Conservation (phyloP, 1,284 basidiomycete genomes). For the Trametes polyzona region DNA sequence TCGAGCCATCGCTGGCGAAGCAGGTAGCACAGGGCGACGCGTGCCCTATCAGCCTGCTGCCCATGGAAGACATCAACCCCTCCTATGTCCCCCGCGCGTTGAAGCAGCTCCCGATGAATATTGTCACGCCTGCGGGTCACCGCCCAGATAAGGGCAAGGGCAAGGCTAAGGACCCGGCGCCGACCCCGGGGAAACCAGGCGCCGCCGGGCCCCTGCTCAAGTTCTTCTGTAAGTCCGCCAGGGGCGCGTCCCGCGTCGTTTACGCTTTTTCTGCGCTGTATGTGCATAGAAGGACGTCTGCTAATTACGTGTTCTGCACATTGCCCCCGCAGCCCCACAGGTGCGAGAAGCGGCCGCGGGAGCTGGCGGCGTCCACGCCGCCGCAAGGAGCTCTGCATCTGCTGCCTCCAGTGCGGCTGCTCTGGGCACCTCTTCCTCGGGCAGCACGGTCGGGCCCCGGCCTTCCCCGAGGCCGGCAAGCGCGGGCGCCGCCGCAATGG, state of each 20-base stretch:
- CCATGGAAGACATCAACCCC: slow-evolving; percentile 84
- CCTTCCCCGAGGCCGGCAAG: slow-evolving; percentile 8
- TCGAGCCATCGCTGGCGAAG: slow-evolving; percentile 62
- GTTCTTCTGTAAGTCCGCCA: slow-evolving; percentile 62
- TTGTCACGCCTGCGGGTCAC: slow-evolving; percentile 29
- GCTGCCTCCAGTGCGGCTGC: background rate
- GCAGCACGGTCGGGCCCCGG: background rate
- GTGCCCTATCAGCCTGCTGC: slow-evolving; percentile 75
- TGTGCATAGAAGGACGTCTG: slow-evolving; percentile 3
- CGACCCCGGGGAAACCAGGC: slow-evolving; percentile 32
- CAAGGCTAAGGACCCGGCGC: slow-evolving; percentile 41
- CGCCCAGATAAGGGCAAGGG: slow-evolving; percentile 38
- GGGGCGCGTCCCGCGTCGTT: slow-evolving; percentile 11
- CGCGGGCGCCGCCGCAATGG: slow-evolving; percentile 19
- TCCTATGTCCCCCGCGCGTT: slow-evolving; percentile 57
- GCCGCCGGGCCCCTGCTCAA: slow-evolving; percentile 47
- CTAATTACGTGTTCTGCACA: slow-evolving; percentile 32
- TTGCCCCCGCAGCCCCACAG: slow-evolving; percentile 46
- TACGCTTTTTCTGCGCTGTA: slow-evolving; percentile 7
- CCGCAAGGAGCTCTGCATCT: background rate
- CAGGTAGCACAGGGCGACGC: slow-evolving; percentile 76
- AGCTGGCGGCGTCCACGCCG: slow-evolving; percentile 31
- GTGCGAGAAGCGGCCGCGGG: slow-evolving; percentile 41
- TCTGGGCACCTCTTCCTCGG: slow-evolving; percentile 5
- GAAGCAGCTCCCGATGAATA: slow-evolving; percentile 42